Base-by-base conservation (phyloP, 805 yeast species). In the Cyberlindnera petersonii region DNA sequence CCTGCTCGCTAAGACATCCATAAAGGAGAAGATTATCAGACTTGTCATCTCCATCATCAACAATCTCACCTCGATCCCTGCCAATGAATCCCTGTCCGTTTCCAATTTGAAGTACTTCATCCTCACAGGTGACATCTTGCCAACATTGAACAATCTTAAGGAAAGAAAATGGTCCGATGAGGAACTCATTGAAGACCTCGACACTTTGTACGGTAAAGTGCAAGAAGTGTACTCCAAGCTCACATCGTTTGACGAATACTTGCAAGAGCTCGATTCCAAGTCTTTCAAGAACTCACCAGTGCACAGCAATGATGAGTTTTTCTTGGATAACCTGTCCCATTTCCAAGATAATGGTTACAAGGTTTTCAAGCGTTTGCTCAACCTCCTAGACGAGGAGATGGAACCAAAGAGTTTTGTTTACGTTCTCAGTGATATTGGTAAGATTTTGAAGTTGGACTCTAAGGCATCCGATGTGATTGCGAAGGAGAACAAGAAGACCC, bases 121-220 rank as follows among this genome's bases (percentile, higher is more conserved):
- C 24, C 69, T 86, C 46, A 74, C 85, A 44, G 86, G 83, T 43
- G 84, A 84, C 51, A 93, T 94, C 3, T 69, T 86, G 43, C 74
- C 80, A 37, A 72, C 77, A 8, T 67, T 86, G 42, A 76, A 74
- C 51, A 76, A 80, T 42, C 72, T 93, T 52, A 75, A 79, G 49
- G 91, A 85, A 44, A 72, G 98, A 55, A 93, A 93, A 63, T 89
- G 95, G 82, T 83, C 95, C 6, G 98, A 93, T 60, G 93, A 86
- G 46, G 98, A 93, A 60, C 74, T 93, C 52, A 75, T 84, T 33
- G 68, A 67, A 15, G 97, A 88, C 59, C 74, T 93, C 50, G 68
- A 66, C 17, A 59, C 64, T 23, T 68, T 93, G 48, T 65, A 71
- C 42, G 76, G 70, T 24, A 67, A 69, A n/a, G 72, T 91, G 48